Evolutionary conservation across 2,329 filamentous ascomycete genomes (phyloP).

Genomic region (Ophiostoma triangulosporum): DNA sequence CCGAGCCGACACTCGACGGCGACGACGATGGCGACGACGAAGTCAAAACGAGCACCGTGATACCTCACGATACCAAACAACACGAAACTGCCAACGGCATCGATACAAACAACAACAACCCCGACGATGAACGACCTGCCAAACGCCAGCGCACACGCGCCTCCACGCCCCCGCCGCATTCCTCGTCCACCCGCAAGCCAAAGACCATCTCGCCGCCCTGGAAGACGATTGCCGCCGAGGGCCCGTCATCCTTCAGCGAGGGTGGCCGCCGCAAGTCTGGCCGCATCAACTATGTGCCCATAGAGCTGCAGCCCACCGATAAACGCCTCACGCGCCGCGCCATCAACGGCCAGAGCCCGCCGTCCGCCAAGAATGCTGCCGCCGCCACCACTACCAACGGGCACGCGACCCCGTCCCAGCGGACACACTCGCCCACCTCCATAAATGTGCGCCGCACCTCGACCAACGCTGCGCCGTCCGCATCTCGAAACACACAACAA

Average conservation of each 20-base stretch:
- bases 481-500: background rate
- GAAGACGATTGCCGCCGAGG: slow-evolving; percentile 75
- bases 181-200: slow-evolving; percentile 22
- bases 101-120: background rate
- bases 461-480: slow-evolving; percentile 15
- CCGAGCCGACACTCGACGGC: slow-evolving; percentile 13
- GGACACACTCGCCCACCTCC: slow-evolving; percentile 4
- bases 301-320: slow-evolving; percentile 37
- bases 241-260: slow-evolving; percentile 71
- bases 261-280: slow-evolving; percentile 58
- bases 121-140: slow-evolving; percentile 27
- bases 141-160: slow-evolving; percentile 53
- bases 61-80: slow-evolving; percentile 15
- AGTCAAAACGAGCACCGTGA: slow-evolving; percentile 14
- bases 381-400: too few species aligned
- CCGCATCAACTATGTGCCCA: slow-evolving; percentile 43
- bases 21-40: slow-evolving; percentile 12
- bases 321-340: slow-evolving; percentile 39
- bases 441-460: slow-evolving; percentile 13
- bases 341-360: slow-evolving; percentile 25
- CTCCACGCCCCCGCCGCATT: slow-evolving; percentile 22
- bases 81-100: background rate
- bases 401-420: background rate
- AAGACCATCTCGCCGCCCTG: slow-evolving; percentile 72
- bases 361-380: slow-evolving; percentile 17